These are phyloP conservation scores for Stephania yunnanensis DNA, from an alignment of 164 flowering plant species.

Conservation along the genomic window DNA sequence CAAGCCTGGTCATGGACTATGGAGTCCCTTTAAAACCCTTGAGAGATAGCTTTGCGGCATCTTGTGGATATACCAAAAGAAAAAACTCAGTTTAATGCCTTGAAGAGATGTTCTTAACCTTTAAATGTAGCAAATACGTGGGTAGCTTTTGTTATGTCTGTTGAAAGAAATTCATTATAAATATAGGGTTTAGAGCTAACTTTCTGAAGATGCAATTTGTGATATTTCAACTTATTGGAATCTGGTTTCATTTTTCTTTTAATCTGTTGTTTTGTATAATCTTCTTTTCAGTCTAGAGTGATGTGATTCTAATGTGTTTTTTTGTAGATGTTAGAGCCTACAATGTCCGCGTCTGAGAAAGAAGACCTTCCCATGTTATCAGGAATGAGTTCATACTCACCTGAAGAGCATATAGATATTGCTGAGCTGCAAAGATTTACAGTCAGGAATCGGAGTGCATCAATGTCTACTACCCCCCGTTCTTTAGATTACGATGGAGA, in stretches of 20 bases:
- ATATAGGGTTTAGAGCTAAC: not conserved
- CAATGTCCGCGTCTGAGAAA: constrained; percentile 44
- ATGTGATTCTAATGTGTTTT: not conserved
- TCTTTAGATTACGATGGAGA: constrained; percentile 29
- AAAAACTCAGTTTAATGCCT: no score
- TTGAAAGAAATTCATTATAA: not conserved
- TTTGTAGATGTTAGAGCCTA: constrained; percentile 11
- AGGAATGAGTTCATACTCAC: constrained; percentile 17
- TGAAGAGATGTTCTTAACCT: no score
- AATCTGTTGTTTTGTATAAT: no score
- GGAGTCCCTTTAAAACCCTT: no score
- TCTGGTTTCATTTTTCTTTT: not conserved
- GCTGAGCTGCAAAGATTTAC: constrained; percentile 19
- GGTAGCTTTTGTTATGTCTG: not conserved
- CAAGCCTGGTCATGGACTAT: no score
- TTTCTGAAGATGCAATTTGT: not conserved
- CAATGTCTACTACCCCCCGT: constrained; percentile 40
- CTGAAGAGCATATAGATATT: constrained; percentile 22
- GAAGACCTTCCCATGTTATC: constrained; percentile 68
- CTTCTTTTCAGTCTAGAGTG: not conserved
- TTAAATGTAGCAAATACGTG: not conserved
- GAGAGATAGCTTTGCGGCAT: no score
- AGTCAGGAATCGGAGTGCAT: constrained; percentile 43
- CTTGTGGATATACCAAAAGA: no score
- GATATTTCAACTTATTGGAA: not conserved